Percentiles rank a stretch among this genome's conserved stretches.
Conservation (phyloP, 805 yeast species). For the Teunomyces atbi region DNA sequence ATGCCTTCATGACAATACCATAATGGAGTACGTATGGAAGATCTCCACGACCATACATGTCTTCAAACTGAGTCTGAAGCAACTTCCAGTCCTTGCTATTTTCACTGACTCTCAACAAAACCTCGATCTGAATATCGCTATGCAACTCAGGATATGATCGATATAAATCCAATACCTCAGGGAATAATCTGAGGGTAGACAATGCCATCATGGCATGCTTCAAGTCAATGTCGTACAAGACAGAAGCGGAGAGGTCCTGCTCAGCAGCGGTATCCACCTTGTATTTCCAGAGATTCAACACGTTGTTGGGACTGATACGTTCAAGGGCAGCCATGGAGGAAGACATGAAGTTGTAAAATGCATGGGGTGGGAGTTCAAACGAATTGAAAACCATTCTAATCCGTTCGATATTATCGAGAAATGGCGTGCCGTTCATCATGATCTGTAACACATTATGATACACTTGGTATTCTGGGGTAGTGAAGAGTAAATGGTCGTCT, state of each 20-base stretch:
- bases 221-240: constrained; percentile 22
- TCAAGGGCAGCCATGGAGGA: constrained; percentile 14
- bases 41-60: constrained; percentile 51
- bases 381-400: constrained; percentile 7
- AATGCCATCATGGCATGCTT: constrained; percentile 31
- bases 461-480: constrained; percentile 13
- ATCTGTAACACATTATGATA: constrained; percentile 20
- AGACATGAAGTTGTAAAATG: constrained; percentile 16
- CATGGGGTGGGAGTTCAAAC: background rate
- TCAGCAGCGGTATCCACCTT: constrained; percentile 12
- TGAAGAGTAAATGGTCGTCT: constrained; percentile 22
- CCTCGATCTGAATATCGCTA: constrained; percentile 46
- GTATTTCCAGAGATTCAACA: constrained; percentile 21
- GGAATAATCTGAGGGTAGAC: constrained; percentile 17
- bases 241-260: background rate
- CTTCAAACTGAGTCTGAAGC: constrained; percentile 57
- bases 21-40: constrained; percentile 57
- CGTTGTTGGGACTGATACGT: constrained; percentile 14
- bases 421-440: constrained; percentile 12
- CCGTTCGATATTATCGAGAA: constrained; percentile 11
- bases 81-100: constrained; percentile 49
- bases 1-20: constrained; percentile 56
- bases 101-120: constrained; percentile 47
- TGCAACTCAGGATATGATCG: constrained; percentile 40
- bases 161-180: constrained; percentile 29